phyloP scores from a whole-genome alignment of 495 filamentous ascomycete species.

The Tuber indicum region DNA sequence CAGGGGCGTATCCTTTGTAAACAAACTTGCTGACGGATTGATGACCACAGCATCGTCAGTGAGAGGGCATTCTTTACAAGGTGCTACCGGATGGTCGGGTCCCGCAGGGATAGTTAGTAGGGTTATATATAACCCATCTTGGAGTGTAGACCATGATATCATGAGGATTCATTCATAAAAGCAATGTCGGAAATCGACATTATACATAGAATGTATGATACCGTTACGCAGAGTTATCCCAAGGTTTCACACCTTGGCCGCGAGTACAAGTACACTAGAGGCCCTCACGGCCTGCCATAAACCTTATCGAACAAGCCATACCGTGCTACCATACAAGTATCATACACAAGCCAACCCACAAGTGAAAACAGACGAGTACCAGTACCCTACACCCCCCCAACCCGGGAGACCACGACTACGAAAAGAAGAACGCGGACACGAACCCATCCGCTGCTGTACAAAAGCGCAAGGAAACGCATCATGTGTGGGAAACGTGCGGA shows the following conservation, averaged over 20 bases:
- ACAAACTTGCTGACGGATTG: slow-evolving; percentile 2
- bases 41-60: slow-evolving; percentile 49
- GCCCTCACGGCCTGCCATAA: no score
- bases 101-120: slow-evolving; percentile 9
- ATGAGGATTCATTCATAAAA: background rate
- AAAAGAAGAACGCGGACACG: no score
- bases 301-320: no score
- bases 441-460: no score
- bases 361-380: no score
- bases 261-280: background rate
- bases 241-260: background rate
- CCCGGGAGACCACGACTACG: no score
- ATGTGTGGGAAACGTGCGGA: no score
- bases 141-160: background rate
- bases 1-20: slow-evolving; percentile 43
- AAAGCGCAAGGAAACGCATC: no score
- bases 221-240: background rate
- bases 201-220: background rate
- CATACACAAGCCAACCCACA: no score
- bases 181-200: background rate
- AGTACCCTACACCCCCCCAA: no score
- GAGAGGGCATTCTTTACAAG: slow-evolving; percentile 55
- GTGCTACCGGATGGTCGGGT: slow-evolving; percentile 47
- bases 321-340: no score
- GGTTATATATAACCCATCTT: background rate